Evolutionary conservation across 768 basidiomycete genomes (phyloP).

Genomic region (Hericium erinaceus): DNA sequence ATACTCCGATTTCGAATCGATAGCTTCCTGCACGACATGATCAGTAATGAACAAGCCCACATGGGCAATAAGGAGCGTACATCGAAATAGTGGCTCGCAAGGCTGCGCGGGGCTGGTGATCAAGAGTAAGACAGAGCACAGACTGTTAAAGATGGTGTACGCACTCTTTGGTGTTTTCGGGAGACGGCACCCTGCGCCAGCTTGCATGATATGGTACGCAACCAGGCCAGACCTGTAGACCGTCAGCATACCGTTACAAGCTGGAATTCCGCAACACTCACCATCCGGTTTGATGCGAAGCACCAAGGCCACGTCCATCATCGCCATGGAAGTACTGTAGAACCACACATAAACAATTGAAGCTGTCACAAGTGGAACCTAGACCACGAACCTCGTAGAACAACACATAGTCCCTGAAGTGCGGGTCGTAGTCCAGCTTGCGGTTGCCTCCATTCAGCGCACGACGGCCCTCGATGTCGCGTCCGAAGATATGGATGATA

Average conservation of each 20-base stretch:
- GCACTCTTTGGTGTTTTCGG: constrained; percentile 91
- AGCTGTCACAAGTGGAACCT: neutral
- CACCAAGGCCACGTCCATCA: constrained; percentile 85
- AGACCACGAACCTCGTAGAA: constrained; percentile 71
- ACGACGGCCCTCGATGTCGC: constrained; percentile 76
- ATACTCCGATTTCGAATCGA: constrained; percentile 54
- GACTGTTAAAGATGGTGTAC: constrained; percentile 19
- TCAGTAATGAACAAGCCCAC: constrained; percentile 2
- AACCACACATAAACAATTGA: neutral
- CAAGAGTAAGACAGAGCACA: neutral
- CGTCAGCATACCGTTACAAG: neutral
- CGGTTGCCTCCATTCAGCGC: constrained; percentile 89
- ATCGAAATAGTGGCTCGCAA: constrained; percentile 91
- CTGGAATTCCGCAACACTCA: constrained; percentile 23
- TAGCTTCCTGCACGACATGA: constrained; percentile 45
- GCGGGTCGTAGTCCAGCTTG: constrained; percentile 82
- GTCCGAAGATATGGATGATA: constrained; percentile 97
- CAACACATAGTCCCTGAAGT: constrained; percentile 95
- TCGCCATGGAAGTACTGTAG: constrained; percentile 91
- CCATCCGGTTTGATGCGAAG: constrained; percentile 99
- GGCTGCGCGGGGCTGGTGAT: constrained; percentile 67
- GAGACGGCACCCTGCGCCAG: constrained; percentile 78
- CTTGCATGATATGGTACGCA: constrained; percentile 86
- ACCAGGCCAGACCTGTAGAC: constrained; percentile 71
- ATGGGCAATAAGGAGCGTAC: constrained; percentile 35